phyloP scores from a whole-genome alignment of 306 rosid species.

The Prunus davidiana region DNA sequence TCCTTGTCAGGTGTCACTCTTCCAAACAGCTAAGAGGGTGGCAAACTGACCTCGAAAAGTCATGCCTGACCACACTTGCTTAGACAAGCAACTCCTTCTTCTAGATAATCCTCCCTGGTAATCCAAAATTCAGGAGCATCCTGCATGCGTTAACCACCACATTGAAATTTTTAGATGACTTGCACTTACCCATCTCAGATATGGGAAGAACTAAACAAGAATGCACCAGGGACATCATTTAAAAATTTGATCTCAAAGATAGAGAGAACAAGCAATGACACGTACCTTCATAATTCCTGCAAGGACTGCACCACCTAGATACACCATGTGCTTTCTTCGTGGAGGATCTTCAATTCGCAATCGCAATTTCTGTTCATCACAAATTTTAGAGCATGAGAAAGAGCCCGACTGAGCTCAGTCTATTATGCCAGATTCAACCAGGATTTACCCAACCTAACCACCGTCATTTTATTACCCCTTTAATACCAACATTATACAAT shows the following conservation, averaged over 20 bases:
- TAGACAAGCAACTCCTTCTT: constrained; percentile 89
- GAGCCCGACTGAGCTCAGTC: neutral
- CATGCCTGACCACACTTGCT: constrained; percentile 89
- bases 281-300: constrained; percentile 97
- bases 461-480: neutral
- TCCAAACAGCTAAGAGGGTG: constrained; percentile 16
- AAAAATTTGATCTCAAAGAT: neutral
- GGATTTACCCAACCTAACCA: neutral
- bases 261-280: constrained; percentile 10
- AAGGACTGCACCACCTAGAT: constrained; percentile 98
- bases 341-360: constrained; percentile 98
- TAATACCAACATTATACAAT: neutral
- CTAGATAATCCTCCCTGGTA: constrained; percentile 92
- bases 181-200: neutral
- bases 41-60: constrained; percentile 38
- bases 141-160: constrained; percentile 47
- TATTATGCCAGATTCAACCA: neutral
- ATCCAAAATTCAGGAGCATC: constrained; percentile 99
- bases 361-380: constrained; percentile 66
- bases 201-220: neutral
- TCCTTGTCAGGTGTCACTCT: constrained; percentile 24
- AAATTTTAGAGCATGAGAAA: constrained; percentile 7
- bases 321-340: constrained; percentile 98
- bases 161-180: constrained; percentile 28
- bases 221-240: neutral